Conservation (phyloP, 306 rosid species). For the Canavalia ensiformis region DNA sequence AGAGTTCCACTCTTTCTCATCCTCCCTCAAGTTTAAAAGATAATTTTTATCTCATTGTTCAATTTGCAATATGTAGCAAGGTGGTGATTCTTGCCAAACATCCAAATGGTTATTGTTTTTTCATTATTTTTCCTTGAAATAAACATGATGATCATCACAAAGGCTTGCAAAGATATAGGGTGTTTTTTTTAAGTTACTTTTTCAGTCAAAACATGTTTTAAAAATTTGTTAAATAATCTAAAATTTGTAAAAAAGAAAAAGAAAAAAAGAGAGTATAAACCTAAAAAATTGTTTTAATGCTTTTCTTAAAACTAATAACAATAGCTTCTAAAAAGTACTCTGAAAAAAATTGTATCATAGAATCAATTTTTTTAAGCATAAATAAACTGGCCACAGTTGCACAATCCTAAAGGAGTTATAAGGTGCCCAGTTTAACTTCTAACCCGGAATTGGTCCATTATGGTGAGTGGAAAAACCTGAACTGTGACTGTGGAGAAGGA, state of each 20-base stretch:
- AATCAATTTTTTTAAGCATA: neutral
- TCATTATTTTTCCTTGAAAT: neutral
- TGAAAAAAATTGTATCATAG: neutral
- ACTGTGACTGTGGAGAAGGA: neutral
- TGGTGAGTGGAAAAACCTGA: neutral
- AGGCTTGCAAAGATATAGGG: neutral
- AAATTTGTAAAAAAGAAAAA: too few species aligned
- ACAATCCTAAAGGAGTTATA: slow-evolving; percentile 6
- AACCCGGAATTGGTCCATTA: neutral
- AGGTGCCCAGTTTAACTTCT: neutral
- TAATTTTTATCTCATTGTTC: slow-evolving; percentile 16
- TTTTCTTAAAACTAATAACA: too few species aligned
- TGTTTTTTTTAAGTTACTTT: too few species aligned
- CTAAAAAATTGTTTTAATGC: too few species aligned
- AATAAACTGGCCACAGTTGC: too few species aligned
- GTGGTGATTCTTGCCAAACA: neutral
- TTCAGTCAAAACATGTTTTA: too few species aligned
- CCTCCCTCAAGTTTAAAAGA: slow-evolving; percentile 23
- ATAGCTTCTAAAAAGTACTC: neutral
- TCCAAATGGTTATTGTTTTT: neutral
- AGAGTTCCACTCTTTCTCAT: neutral
- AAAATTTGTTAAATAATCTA: too few species aligned
- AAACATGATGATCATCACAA: neutral
- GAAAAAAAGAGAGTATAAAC: neutral
- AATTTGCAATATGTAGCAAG: neutral